phyloP scores from a whole-genome alignment of 2,329 filamentous ascomycete genomes.

The Aureobasidium sp. region DNA sequence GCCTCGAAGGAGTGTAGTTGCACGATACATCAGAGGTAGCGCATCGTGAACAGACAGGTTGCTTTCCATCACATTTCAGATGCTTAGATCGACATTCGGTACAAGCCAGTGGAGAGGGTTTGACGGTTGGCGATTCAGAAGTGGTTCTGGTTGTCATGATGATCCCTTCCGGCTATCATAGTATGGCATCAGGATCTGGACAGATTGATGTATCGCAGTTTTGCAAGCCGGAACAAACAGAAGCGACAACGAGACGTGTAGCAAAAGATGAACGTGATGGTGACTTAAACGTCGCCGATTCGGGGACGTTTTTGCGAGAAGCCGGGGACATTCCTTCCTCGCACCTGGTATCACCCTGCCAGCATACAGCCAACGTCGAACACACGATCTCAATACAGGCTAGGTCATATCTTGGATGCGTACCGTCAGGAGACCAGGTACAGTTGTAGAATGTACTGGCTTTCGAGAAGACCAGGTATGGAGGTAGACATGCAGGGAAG shows the following conservation, averaged over 20 bases:
- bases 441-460: too few relatives aligned
- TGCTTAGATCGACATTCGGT: slow-evolving; percentile 52
- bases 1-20: slow-evolving; percentile 65
- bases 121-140: neutral
- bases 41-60: slow-evolving; percentile 62
- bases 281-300: slow-evolving; percentile 4
- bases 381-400: neutral
- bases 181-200: neutral
- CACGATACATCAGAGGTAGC: slow-evolving; percentile 54
- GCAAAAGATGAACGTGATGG: neutral
- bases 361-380: neutral
- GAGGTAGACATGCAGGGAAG: neutral
- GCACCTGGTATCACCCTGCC: neutral
- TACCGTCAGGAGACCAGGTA: too few relatives aligned
- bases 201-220: too few relatives aligned
- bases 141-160: neutral
- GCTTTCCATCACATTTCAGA: slow-evolving; percentile 67
- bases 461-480: too few relatives aligned
- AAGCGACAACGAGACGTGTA: neutral
- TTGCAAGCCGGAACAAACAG: neutral
- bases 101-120: slow-evolving; percentile 23
- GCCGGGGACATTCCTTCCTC: neutral
- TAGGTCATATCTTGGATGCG: too few relatives aligned
- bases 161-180: neutral
- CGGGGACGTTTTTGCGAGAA: neutral